Conservation (phyloP, 495 filamentous ascomycete species). For the Pyronema domesticum region DNA sequence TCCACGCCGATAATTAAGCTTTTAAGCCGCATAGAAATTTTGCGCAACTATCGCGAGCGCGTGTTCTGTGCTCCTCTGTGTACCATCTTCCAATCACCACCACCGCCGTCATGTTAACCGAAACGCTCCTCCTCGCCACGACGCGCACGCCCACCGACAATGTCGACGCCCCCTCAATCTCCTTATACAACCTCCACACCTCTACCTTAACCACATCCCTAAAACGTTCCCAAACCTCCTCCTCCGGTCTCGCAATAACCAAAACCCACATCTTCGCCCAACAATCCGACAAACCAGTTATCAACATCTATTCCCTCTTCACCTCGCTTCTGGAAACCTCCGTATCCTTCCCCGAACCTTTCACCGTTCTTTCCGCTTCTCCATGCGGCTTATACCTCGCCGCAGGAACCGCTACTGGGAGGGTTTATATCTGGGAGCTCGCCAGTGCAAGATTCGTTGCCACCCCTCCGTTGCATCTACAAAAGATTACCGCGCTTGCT, state of each 20-base stretch:
- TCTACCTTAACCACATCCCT: constrained; percentile 61
- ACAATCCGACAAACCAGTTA: constrained; percentile 73
- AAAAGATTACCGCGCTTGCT: constrained; percentile 59
- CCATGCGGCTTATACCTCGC: constrained; percentile 51
- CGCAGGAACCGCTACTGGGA: constrained; percentile 71
- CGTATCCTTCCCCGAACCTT: constrained; percentile 36
- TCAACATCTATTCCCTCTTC: constrained; percentile 60
- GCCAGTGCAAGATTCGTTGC: constrained; percentile 73
- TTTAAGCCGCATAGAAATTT: too few species aligned
- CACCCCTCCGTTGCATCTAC: constrained; percentile 75
- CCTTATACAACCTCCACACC: constrained; percentile 58
- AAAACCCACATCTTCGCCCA: constrained; percentile 76
- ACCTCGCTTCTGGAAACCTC: neutral
- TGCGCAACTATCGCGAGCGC: too few species aligned
- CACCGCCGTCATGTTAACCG: constrained; percentile 13
- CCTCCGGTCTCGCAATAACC: constrained; percentile 64
- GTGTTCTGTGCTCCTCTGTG: too few species aligned
- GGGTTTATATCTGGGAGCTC: constrained; percentile 85
- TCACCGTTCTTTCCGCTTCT: constrained; percentile 51
- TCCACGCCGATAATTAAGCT: too few species aligned
- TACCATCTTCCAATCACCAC: too few species aligned
- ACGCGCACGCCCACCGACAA: constrained; percentile 6
- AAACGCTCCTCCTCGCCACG: constrained; percentile 20
- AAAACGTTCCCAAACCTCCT: constrained; percentile 76
- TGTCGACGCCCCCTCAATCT: constrained; percentile 11